Conservation (phyloP, 768 basidiomycete species). For the Boletus sp. region DNA sequence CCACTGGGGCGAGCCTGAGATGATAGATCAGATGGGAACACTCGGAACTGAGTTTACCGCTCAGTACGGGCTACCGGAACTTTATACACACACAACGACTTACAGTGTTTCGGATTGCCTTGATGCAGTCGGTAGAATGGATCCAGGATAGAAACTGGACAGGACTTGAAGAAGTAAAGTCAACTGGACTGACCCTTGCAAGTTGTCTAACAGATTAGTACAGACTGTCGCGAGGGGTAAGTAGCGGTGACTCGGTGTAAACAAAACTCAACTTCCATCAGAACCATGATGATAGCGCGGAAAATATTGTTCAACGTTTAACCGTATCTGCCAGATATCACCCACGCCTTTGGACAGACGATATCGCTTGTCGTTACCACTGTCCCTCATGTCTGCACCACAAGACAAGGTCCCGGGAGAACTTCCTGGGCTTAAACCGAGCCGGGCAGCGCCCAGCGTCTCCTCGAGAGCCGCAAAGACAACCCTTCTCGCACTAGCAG, state of each 20-base stretch:
- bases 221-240: too few species aligned
- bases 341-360: neutral
- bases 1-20: neutral
- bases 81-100: neutral
- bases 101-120: neutral
- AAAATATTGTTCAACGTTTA: neutral
- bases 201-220: too few species aligned
- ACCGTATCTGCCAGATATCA: neutral
- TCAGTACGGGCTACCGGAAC: neutral
- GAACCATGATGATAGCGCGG: neutral
- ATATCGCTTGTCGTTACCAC: neutral
- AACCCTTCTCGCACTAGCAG: conserved; percentile 14
- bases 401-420: conserved; percentile 5
- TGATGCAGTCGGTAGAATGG: neutral
- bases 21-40: neutral
- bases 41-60: neutral
- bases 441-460: neutral
- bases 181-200: too few species aligned
- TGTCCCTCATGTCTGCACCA: conserved; percentile 12
- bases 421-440: conserved; percentile 13
- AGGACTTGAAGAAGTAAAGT: neutral
- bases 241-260: too few species aligned
- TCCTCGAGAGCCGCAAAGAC: conserved; percentile 11
- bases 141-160: neutral
- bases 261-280: neutral